Percentiles rank a stretch among this genome's conserved stretches.
phyloP scores from a whole-genome alignment of 2,329 filamentous ascomycete genomes.

The Cadophora malorum region DNA sequence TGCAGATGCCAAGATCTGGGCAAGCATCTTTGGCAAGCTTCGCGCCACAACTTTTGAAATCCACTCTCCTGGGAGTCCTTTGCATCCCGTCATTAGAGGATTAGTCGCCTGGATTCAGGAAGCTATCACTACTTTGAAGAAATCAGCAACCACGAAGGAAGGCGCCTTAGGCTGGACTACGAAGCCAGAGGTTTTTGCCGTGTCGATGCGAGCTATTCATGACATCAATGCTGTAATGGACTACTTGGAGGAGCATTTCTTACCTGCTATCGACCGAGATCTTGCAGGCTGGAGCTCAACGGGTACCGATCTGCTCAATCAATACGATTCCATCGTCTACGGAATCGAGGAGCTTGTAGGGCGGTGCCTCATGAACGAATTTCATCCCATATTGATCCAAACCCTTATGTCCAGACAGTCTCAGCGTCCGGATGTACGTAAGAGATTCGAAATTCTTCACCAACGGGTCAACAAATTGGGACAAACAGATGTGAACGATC shows the following conservation, averaged over 20 bases:
- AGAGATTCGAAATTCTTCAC: neutral
- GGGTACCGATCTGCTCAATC: neutral
- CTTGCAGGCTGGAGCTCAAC: neutral
- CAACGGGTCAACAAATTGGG: neutral
- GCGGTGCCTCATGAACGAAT: neutral
- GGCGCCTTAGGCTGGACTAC: slow-evolving; percentile 77
- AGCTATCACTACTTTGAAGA: slow-evolving; percentile 30
- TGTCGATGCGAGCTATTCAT: slow-evolving; percentile 56
- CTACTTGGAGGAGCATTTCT: slow-evolving; percentile 7
- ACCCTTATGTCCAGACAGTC: neutral
- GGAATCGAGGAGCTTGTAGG: neutral
- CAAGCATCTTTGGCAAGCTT: slow-evolving; percentile 46
- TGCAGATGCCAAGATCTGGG: slow-evolving; percentile 75
- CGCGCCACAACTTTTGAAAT: neutral
- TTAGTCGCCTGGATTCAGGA: slow-evolving; percentile 54
- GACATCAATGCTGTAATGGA: slow-evolving; percentile 34
- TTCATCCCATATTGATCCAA: slow-evolving; percentile 14
- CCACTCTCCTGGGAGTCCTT: neutral
- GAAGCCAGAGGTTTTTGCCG: slow-evolving; percentile 69
- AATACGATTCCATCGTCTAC: neutral
- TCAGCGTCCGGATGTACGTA: neutral
- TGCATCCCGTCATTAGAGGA: slow-evolving; percentile 7
- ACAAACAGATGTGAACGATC: neutral
- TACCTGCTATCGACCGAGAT: neutral
- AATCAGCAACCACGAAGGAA: slow-evolving; percentile 53